Evolutionary conservation across 495 filamentous ascomycete genomes (phyloP), one percentile per base, ranked within the genome.

Genomic region (Cenococcum geophilum): DNA sequence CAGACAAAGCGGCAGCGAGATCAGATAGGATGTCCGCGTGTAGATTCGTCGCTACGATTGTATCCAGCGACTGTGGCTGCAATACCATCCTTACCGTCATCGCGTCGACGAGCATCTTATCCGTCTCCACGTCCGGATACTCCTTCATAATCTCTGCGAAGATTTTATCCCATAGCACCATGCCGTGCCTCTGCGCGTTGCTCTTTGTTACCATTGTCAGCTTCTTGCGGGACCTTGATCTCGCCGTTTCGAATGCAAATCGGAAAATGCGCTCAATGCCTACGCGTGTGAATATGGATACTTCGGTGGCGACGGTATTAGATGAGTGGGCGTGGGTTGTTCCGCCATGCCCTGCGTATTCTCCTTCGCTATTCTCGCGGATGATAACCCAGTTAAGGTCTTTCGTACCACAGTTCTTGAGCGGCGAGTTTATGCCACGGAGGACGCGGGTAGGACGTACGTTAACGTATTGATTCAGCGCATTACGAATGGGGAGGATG

Each of bases 1-100:
- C 74, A 1, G 65, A 65, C n/a, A 76, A 61, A 11, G 73, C 74
- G 14, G 74, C 74, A 3, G 83, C 83, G 16, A 87, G 68, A 55
- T 76, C 74, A 47, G 70, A 73, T 35, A 76, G 59, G 57, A 76
- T 76, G 36, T 76, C 74, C 0, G 72, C 73, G 55, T 76, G 73
- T 34, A 76, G 64, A 56, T 76, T 76, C n/a, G 74, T 75, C 27
- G 72, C 73, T 32, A 76, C 74, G 50, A 76, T 75, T 0, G 74
- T 76, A 58, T 76, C 74, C 23, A 76, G 57, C 1, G 66, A 66
- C 52, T 72, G 56, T 14, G 74, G 74, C 40, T 72, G 56, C 23
- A 72, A 61, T 57, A 72, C 70, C 74, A 76, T 76, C 32, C 74
- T 63, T 45, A 74, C 71, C 1, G 74, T 76, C 74, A 75, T 75